A percentile compares a stretch with the other conserved stretches of the same genome.
These are phyloP conservation scores for Rasamsonia emersonii DNA, from an alignment of 2,329 filamentous ascomycete species.

Conservation along the genomic window DNA sequence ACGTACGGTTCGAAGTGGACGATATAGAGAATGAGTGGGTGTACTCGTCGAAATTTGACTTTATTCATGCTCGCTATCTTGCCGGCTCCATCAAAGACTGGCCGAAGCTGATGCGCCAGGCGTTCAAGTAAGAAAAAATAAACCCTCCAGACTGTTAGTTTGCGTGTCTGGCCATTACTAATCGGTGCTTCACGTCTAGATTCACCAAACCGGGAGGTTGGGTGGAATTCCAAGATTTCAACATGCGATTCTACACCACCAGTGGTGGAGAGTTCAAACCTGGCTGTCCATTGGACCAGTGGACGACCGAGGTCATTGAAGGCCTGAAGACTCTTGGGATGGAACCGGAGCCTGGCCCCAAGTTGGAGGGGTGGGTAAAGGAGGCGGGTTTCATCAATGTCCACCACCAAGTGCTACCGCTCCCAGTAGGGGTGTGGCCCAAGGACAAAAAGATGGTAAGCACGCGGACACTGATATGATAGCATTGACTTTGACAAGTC, in stretches of 20 bases:
- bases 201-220: conserved; percentile 14
- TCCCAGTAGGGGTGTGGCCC: conserved; percentile 10
- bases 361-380: conserved; percentile 8
- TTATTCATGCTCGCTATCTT: conserved; percentile 14
- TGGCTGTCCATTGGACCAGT: conserved; percentile 2
- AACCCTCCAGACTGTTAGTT: no score
- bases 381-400: conserved; percentile 9
- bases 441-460: conserved; percentile 8
- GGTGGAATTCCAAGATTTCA: conserved; percentile 12
- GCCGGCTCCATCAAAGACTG: conserved; percentile 11
- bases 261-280: conserved; percentile 1
- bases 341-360: conserved; percentile 9
- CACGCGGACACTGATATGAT: background rate
- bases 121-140: conserved; percentile 11
- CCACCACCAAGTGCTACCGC: conserved; percentile 5
- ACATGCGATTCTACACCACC: conserved; percentile 6
- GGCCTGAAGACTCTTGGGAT: conserved; percentile 4
- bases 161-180: background rate
- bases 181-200: background rate
- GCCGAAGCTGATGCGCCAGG: conserved; percentile 6
- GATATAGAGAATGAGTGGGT: conserved; percentile 14
- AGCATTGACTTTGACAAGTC: background rate
- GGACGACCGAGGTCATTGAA: conserved; percentile 2
- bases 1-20: conserved; percentile 15
- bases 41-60: conserved; percentile 13